Base-by-base conservation (phyloP, 2,329 filamentous ascomycete species). In the Pseudogymnoascus sp. region DNA sequence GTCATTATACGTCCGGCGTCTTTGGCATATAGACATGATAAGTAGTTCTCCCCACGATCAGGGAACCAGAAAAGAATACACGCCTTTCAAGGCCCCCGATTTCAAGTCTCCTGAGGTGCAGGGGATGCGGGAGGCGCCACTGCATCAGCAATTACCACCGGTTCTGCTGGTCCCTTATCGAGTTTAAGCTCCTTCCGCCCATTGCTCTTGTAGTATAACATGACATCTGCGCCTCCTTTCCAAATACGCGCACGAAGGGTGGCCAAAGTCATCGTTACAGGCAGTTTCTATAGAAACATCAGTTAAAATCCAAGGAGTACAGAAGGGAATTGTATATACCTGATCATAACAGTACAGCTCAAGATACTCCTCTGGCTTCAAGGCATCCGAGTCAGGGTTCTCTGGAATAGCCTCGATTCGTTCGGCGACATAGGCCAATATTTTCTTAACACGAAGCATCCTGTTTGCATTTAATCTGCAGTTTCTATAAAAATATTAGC, bases 391-490 rank as follows among this genome's bases (percentile, higher is more conserved):
- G 59, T 86, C 82, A 3, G 80, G 77, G 60, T 85, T 80, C 59
- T 86, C 80, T 0, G 82, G 77, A n/a, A 81, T 74, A 6, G 84
- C 81, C 68, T 97, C 93, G 63, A 99, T 93, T 61, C 92, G 84
- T 74, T 99, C 94, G 1, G 92, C 90, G 15, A 99, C 85, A 70
- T 99, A 99, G 0, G 87, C 85, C 63, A 97, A 77, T 21, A 99
- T 94, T 79, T 99, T 99, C 77, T 91, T 93, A 3, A 95, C 91
- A 55, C 94, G 85, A 59, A 99, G 80, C 94, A 99, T 97, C 61
- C 93, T 85, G 72, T 97, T 99, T 9, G 94, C 94, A 72, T 97
- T 99, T 60, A 99, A 81, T 25, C 94, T 87, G 67, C 92, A 93
- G 73, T 93, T 96, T 60, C 87, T 83, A 52, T 61, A 25, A 18